These are phyloP conservation scores for Berberis thunbergii DNA, from an alignment of 164 flowering plant genomes.

Conservation along the genomic window DNA sequence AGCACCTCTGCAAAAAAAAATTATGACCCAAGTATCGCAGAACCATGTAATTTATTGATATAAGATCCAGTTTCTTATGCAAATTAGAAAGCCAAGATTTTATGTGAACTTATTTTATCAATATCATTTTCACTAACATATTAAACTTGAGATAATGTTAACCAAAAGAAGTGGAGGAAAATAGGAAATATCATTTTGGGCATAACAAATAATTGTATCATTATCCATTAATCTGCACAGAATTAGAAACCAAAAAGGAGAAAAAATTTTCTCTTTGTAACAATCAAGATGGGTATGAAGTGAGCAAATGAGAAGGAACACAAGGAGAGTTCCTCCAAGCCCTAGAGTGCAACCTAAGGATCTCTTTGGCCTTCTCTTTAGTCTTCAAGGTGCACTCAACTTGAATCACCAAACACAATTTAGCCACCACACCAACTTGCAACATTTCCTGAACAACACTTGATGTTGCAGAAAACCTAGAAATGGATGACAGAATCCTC, in stretches of 20 bases:
- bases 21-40: no score
- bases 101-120: background rate
- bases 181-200: background rate
- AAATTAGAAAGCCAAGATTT: background rate
- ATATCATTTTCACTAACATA: background rate
- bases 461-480: conserved; percentile 40
- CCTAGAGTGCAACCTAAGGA: conserved; percentile 56
- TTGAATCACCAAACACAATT: conserved; percentile 72
- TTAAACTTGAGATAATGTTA: background rate
- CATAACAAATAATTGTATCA: background rate
- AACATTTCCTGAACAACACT: conserved; percentile 71
- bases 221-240: background rate
- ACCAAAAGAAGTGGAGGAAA: background rate
- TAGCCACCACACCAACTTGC: conserved; percentile 70
- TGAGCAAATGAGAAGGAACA: conserved; percentile 40
- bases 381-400: conserved; percentile 41
- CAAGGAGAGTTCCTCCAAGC: conserved; percentile 66
- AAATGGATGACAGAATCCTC: conserved; percentile 43
- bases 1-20: no score
- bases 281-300: conserved; percentile 41
- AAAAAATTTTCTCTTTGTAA: background rate
- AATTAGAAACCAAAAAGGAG: background rate
- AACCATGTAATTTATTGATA: no score
- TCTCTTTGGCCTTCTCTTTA: conserved; percentile 59
- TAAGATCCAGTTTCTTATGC: no score